Base-by-base conservation (phyloP, 2,329 filamentous ascomycete species). In the Microcera coccophila region DNA sequence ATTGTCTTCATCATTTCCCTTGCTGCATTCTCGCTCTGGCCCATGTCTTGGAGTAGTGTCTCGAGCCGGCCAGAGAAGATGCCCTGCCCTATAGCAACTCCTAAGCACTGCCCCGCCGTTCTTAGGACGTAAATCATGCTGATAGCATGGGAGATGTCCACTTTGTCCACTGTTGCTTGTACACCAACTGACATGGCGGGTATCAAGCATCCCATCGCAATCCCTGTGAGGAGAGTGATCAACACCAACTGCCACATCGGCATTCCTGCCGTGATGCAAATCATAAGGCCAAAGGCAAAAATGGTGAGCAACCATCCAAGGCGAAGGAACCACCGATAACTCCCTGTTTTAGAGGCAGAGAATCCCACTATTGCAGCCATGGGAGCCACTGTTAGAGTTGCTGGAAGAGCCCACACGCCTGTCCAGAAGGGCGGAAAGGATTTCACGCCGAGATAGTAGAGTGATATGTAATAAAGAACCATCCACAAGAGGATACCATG, bases 201-300 rank as follows among this genome's bases (percentile, higher is more conserved):
- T 62, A 85, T 84, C 5, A 87, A 66, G 41, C 85, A 72, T 2
- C 83, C 84, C 3, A 78, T 73, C 12, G 82, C 82, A 4, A 84
- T 40, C 1, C 81, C 82, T 11, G 77, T 65, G 15, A 80, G 68
- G 5, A 85, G 58, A 53, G 78, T 81, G 34, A 86, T 64, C 54
- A 82, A 77, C 41, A 86, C 66, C 75, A 81, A 83, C 16, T 65
- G 63, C 0, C 68, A 63, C 3, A 77, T 71, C 2, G 69, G 68
- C 2, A 79, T 82, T 9, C 73, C 39, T 8, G 62, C 57, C 12
- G 54, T 62, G 21, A 82, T 67, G 17, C 76, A 62, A 29, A 72
- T 65, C 42, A 84, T 64, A 4, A 75, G 58, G 3, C 83, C 84
- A 5, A 75, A 64, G 3, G 82, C 81, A 2, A 82, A 52, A 0